phyloP scores from a whole-genome alignment of 257 asterid genomes.

The Striga asiatica region DNA sequence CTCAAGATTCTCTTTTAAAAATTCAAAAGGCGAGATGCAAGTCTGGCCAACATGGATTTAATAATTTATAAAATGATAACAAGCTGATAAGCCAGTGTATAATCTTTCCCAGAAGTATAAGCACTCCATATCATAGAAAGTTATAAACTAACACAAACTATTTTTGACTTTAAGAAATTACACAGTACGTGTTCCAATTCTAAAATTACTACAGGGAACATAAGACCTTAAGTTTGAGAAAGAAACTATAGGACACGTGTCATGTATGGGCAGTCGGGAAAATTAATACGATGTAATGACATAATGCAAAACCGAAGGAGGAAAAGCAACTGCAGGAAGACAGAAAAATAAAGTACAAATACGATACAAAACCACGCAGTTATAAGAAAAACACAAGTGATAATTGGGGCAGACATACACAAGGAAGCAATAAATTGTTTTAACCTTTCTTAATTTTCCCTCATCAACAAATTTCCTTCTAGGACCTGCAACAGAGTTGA shows the following conservation, averaged over 20 bases:
- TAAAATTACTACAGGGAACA: background rate
- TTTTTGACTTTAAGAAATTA: background rate
- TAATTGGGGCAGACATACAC: slow-evolving; percentile 2
- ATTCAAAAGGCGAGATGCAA: no score
- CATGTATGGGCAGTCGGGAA: background rate
- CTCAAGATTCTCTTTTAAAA: no score
- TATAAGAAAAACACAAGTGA: background rate
- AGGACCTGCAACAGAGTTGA: slow-evolving; percentile 70
- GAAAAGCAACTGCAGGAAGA: background rate
- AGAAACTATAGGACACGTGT: background rate
- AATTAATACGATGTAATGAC: slow-evolving; percentile 1
- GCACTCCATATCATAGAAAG: background rate
- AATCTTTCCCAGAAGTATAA: background rate
- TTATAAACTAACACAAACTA: background rate
- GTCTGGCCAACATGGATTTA: background rate
- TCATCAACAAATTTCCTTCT: slow-evolving; percentile 93
- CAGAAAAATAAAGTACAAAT: background rate
- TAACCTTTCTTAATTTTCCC: slow-evolving; percentile 90
- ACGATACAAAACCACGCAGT: background rate
- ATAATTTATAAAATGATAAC: background rate
- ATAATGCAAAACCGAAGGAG: background rate
- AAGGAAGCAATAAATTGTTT: slow-evolving; percentile 13
- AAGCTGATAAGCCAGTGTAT: slow-evolving; percentile 3
- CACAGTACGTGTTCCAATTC: background rate
- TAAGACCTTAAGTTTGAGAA: background rate